Evolutionary conservation across 2,329 filamentous ascomycete species (phyloP), one percentile per base, ranked within the genome.

Genomic region (Pseudocercospora crystallina): DNA sequence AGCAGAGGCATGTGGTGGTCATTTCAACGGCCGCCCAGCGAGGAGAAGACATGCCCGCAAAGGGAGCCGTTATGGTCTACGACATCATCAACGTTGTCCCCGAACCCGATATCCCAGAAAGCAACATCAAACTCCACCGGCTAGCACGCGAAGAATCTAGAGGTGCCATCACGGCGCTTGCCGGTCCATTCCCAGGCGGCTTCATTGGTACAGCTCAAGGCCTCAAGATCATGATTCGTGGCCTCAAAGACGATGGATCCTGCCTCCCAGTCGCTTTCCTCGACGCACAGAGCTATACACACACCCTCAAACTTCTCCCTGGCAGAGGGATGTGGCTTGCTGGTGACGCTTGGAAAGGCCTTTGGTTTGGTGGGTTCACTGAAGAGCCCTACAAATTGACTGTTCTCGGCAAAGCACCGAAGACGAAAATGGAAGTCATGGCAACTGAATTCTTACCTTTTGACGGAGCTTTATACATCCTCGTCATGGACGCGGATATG

Each of bases 341-440:
- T 73, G 88, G 89, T 0, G 94, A 99, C 72, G 89, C 87, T 0
- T 84, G 94, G 67, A 96, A 96, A 73, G 94, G 94, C 0, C 78
- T 97, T 2, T 97, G 94, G 90, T 95, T 99, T 61, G 88, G 89
- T 0, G 94, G 94, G 0, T 99, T 96, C 66, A 94, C 89, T 73
- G 92, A 99, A 72, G 94, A 97, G 65, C 94, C 94, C 1, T 99
- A 97, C 69, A 91, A 88, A 60, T 90, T 99, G 83, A 87, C 90
- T 56, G 80, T 96, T 3, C 90, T 97, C 59, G 90, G 91, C 36
- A 96, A 96, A 72, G 89, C 87, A 61, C 55, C 55, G 5, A 80
- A 85, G 34, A 86, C 87, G 14, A 82, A 82, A 37, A 76, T 96
- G 61, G 88, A 94, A 63, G 82, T 95, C 14, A 71, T 95, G 31